phyloP scores from a whole-genome alignment of 148 eudicot genomes.

The Fallopia convolvulus region DNA sequence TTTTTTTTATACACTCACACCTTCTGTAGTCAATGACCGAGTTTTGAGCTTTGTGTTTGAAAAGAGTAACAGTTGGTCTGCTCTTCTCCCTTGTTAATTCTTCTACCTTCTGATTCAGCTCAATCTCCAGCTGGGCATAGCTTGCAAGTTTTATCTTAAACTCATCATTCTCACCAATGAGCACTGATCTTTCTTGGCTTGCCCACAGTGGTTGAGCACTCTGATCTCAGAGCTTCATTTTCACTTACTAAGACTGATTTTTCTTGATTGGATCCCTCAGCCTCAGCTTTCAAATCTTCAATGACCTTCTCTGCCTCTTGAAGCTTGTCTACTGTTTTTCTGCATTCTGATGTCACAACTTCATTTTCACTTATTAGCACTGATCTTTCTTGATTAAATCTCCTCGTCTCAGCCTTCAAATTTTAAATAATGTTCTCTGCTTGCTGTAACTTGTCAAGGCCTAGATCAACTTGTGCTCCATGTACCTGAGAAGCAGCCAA shows the following conservation, averaged over 20 bases:
- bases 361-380: slow-evolving; percentile 27
- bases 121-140: slow-evolving; percentile 28
- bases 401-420: slow-evolving; percentile 36
- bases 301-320: slow-evolving; percentile 30
- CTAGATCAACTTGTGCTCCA: no score
- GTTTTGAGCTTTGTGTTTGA: no score
- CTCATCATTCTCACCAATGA: slow-evolving; percentile 30
- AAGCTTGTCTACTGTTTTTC: background rate
- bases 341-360: slow-evolving; percentile 16
- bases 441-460: background rate
- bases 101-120: slow-evolving; percentile 41
- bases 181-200: slow-evolving; percentile 32
- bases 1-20: no score
- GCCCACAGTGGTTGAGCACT: background rate
- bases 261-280: slow-evolving; percentile 32
- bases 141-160: slow-evolving; percentile 26
- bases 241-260: slow-evolving; percentile 31
- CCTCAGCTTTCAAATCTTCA: slow-evolving; percentile 33
- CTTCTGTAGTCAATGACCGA: no score
- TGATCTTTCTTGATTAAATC: slow-evolving; percentile 35
- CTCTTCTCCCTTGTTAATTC: slow-evolving; percentile 29
- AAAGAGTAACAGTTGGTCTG: no score
- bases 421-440: slow-evolving; percentile 34
- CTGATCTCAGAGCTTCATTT: slow-evolving; percentile 25
- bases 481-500: no score